These are phyloP conservation scores for Xerophyta viscosa DNA, from an alignment of 106 monocot genomes.

Conservation along the genomic window DNA sequence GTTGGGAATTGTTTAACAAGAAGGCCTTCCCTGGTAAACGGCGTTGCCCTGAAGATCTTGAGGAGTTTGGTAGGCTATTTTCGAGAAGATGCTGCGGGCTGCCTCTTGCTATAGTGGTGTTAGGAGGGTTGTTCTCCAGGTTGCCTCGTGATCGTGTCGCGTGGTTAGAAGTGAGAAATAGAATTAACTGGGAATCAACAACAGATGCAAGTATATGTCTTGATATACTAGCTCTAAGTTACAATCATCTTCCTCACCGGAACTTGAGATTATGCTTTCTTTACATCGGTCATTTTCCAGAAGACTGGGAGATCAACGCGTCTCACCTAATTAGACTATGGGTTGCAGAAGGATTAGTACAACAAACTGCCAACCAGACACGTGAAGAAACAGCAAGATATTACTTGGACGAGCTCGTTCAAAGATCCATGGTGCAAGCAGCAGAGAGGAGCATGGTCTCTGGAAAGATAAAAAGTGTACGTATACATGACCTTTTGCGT, in stretches of 20 bases:
- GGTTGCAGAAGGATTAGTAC: background rate
- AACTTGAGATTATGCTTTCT: slow-evolving; percentile 1
- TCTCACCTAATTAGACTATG: background rate
- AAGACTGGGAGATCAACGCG: background rate
- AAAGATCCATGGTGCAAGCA: background rate
- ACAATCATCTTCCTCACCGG: background rate
- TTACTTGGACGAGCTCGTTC: background rate
- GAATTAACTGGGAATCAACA: background rate
- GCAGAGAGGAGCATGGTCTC: background rate
- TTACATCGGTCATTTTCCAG: background rate
- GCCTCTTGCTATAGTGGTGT: background rate
- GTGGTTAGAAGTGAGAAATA: background rate
- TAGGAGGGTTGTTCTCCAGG: background rate
- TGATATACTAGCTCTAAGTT: background rate
- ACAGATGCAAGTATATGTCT: background rate
- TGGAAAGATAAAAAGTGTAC: background rate
- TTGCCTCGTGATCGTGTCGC: background rate
- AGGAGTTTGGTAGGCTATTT: background rate
- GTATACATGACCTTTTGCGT: background rate
- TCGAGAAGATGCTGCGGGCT: background rate
- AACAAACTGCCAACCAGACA: background rate
- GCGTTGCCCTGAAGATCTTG: background rate
- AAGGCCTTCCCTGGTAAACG: background rate
- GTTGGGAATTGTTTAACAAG: background rate
- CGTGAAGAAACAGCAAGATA: background rate